Base-by-base conservation (phyloP, 352 stramenopile species). In the Phytophthora aleatoria region DNA sequence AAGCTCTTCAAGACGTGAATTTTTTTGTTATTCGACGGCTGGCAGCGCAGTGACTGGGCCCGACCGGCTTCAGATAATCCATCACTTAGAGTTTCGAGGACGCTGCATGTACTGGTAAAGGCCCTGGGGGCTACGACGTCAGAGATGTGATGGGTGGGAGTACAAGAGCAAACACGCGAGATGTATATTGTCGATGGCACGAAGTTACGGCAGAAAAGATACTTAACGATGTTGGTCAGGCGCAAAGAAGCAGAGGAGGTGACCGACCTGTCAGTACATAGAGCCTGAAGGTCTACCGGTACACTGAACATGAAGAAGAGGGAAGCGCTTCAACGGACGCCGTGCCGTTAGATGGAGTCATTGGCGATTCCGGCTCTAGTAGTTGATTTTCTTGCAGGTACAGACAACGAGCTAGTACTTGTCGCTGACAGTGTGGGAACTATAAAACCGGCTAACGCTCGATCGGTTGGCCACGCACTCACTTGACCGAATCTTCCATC, bases 1-100 rank as follows among this genome's bases (percentile, higher is more conserved):
- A 50, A 48, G 80, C 72, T 20, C 69, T 90, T 33, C 68, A 87
- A 38, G 83, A 91, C 60, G 83, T 90, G 35, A 89, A 89, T 70
- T 85, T 90, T 75, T 89, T 91, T 60, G 69, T 62, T 30, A 85
- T 89, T 61, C 54, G 57, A 59, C 58, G 71, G 51, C 54, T 64
- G 59, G 48, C 48, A 48, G 43, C 43, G 49, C 53, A 65, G 26
- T 76, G 54, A 73, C 41, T 33, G 47, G 20, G 20, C 20, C 20
- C 20, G 20, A 20, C 20, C 20, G 45, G 31, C 57, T 71, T 8
- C 47, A 68, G 52, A 20, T 16, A 24, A 56, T 42, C 41, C 13
- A 15, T 53, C 60, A 61, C 36, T 50, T 20, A 20, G 20, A 20
- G 20, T 20, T 20, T 20, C 20, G 20, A 20, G 20, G 20, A 5